Base-by-base conservation (phyloP, 2,329 filamentous ascomycete species). In the Stemphylium vesicarium region DNA sequence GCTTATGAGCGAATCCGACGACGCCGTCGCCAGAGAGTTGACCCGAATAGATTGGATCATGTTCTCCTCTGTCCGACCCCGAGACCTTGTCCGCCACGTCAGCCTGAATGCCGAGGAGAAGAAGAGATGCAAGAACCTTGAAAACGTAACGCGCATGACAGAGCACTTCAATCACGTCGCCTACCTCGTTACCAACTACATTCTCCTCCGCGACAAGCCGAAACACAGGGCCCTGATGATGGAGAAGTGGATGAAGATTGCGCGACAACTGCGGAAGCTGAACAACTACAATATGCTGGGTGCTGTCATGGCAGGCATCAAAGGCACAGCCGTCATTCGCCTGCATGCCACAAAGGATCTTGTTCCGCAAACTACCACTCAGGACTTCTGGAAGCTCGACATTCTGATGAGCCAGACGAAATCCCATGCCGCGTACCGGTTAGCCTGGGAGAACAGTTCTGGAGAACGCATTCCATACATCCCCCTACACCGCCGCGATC, bases 261-360 rank as follows among this genome's bases (percentile, higher is more conserved):
- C 94, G 32, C 75, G 78, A 68, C 94, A 92, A 78, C 81, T 99
- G 44, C 89, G 95, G 35, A 88, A 93, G 70, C 79, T 96, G 58
- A 97, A 98, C 80, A 98, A 99, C 75, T 99, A 98, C 81, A 98
- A 98, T 73, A 90, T 92, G 0, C 81, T 99, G 1, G 94, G 93
- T n/a, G 94, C 95, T 7, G 87, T 99, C 32, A 85, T 99, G 53
- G 94, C 95, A 6, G 95, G 94, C 8, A 89, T 99, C 69, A 96
- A 96, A 71, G 90, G 91, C 55, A 91, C 90, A 2, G 87, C 92
- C 0, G 88, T 99, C 24, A 89, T 95, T 70, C 89, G 95, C 15
- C 84, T 99, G 1, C 80, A 84, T 0, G 89, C 92, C 65, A 98
- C 95, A 0, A 84, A 89, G 56, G 86, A 89, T 12, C 78, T 97